Evolutionary conservation across 192 early-diverging fungal species (phyloP).

Genomic region (Coemansia furcata): DNA sequence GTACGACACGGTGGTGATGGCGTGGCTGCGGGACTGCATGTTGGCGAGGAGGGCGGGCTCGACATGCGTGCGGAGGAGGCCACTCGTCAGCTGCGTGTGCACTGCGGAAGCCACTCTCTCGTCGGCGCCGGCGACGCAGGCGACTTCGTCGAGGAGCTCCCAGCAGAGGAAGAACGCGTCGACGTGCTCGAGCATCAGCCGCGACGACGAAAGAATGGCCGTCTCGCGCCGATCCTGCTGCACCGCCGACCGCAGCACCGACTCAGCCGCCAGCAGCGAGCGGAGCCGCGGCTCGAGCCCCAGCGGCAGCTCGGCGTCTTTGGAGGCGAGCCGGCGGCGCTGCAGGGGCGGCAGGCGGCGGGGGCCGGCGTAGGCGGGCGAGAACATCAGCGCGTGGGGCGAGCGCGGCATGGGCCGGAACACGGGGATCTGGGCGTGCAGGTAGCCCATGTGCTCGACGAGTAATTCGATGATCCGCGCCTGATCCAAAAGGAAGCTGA

Average conservation of each 20-base stretch:
- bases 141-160: constrained; percentile 50
- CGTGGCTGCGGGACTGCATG: constrained; percentile 31
- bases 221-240: constrained; percentile 34
- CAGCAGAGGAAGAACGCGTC: constrained; percentile 50
- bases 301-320: not conserved
- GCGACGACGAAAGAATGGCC: constrained; percentile 15
- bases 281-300: constrained; percentile 7
- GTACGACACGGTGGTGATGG: constrained; percentile 38
- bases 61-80: constrained; percentile 40
- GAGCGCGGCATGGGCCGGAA: constrained; percentile 37
- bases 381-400: constrained; percentile 17
- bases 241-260: constrained; percentile 15
- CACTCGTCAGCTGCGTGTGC: constrained; percentile 37
- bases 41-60: constrained; percentile 31
- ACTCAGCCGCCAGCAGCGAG: constrained; percentile 12
- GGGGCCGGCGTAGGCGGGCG: constrained; percentile 14
- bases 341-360: constrained; percentile 21
- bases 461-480: constrained; percentile 35
- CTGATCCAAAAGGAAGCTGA: constrained; percentile 37
- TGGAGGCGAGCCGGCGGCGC: constrained; percentile 6
- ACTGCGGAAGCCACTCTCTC: constrained; percentile 19
- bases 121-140: constrained; percentile 6
- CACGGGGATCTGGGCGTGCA: constrained; percentile 44
- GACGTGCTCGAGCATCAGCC: constrained; percentile 24
- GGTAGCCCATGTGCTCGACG: constrained; percentile 44